Evolutionary conservation across 768 basidiomycete genomes (phyloP).

Genomic region (Pulveroboletus sp.): DNA sequence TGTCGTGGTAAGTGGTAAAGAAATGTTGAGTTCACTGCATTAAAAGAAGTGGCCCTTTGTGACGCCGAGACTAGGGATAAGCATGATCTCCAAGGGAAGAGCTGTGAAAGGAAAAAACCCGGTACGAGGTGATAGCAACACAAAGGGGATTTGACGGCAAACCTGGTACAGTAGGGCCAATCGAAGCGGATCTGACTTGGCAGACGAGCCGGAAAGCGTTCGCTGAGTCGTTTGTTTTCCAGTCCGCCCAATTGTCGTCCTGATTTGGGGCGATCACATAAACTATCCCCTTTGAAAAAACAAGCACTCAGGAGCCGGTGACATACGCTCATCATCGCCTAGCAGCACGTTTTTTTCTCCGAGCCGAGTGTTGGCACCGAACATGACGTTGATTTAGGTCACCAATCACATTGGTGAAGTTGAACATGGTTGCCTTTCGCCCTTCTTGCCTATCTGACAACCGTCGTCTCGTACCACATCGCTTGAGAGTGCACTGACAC

Average conservation of each 20-base stretch:
- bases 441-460: not conserved
- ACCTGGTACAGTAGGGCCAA: not conserved
- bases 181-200: constrained; percentile 8
- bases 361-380: constrained; percentile 1
- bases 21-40: constrained; percentile 1
- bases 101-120: constrained; percentile 15
- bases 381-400: not conserved
- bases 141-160: constrained; percentile 21
- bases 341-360: constrained; percentile 2
- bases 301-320: not conserved
- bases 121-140: constrained; percentile 10
- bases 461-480: no score
- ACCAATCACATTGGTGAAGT: not conserved
- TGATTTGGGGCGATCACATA: constrained; percentile 12
- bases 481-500: no score
- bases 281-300: constrained; percentile 8
- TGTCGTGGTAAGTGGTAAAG: constrained; percentile 21
- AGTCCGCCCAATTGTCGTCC: constrained; percentile 29
- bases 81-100: constrained; percentile 13
- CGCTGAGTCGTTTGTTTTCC: constrained; percentile 18
- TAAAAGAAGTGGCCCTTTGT: constrained; percentile 19
- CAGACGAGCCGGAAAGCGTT: not conserved
- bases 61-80: not conserved
- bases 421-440: not conserved
- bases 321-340: constrained; percentile 5